Percentiles rank a stretch among this genome's conserved stretches.
Conservation (phyloP, 2,329 filamentous ascomycete species). For the Cadophora gregata region DNA sequence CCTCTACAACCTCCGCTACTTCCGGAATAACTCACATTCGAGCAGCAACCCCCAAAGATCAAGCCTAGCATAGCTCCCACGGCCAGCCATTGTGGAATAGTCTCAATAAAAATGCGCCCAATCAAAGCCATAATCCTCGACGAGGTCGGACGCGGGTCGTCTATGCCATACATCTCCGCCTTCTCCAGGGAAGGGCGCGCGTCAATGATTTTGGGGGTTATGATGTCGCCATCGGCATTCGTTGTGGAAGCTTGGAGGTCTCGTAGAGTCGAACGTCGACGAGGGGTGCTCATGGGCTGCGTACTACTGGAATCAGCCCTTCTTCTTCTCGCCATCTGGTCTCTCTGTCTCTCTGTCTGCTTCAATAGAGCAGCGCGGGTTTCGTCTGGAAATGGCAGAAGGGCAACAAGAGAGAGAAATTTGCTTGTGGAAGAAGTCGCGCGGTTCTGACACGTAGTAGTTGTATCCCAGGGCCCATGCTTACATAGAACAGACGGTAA, state of each 20-base stretch:
- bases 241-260: constrained; percentile 49
- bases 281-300: constrained; percentile 50
- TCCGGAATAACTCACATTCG: constrained; percentile 69
- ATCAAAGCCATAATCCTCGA: constrained; percentile 57
- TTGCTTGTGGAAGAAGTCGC: constrained; percentile 3
- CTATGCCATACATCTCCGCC: constrained; percentile 60
- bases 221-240: constrained; percentile 47
- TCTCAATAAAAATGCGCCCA: constrained; percentile 61
- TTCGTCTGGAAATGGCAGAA: constrained; percentile 14
- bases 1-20: constrained; percentile 10
- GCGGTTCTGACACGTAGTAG: constrained; percentile 24
- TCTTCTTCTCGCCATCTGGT: constrained; percentile 44
- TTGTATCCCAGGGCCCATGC: constrained; percentile 17
- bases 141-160: constrained; percentile 56
- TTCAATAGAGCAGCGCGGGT: constrained; percentile 2
- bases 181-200: constrained; percentile 59
- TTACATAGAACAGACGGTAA: constrained; percentile 19
- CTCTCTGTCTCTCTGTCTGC: constrained; percentile 1
- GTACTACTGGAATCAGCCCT: constrained; percentile 45
- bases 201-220: constrained; percentile 58
- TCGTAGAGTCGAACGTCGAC: constrained; percentile 54
- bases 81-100: constrained; percentile 67
- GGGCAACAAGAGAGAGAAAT: background rate
- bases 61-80: constrained; percentile 74
- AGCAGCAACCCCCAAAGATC: constrained; percentile 96